Conservation (phyloP, 495 filamentous ascomycete genomes). For the Sordaria brevicollis region DNA sequence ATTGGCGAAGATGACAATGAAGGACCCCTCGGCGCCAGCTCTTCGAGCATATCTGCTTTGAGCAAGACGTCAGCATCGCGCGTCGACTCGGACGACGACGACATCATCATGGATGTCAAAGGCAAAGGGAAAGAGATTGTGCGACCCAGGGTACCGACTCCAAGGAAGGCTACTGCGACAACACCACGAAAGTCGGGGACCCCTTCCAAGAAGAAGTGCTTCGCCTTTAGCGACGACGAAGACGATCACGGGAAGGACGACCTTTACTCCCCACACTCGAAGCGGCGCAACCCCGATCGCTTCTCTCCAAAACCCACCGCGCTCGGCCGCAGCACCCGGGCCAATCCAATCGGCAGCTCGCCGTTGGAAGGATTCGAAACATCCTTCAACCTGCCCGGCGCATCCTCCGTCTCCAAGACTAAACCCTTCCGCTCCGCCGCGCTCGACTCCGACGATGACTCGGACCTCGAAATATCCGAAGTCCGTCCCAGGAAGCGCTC, state of each 20-base stretch:
- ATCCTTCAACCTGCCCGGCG: background rate
- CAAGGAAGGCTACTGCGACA: background rate
- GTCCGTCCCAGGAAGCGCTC: background rate
- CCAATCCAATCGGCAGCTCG: background rate
- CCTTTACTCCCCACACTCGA: background rate
- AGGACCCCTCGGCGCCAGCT: slow-evolving; percentile 13
- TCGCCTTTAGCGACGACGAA: background rate
- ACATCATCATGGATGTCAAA: slow-evolving; percentile 19
- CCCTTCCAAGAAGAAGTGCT: background rate
- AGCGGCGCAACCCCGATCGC: background rate
- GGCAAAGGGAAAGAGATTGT: slow-evolving; percentile 22
- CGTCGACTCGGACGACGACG: slow-evolving; percentile 10
- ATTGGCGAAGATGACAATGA: slow-evolving; percentile 13
- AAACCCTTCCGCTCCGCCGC: background rate
- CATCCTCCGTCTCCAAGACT: background rate
- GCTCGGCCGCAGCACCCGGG: background rate
- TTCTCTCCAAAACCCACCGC: background rate
- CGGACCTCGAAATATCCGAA: background rate
- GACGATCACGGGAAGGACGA: background rate
- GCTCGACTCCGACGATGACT: background rate
- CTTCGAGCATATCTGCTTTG: background rate
- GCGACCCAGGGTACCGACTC: background rate
- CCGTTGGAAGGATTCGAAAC: background rate
- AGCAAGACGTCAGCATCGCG: background rate
- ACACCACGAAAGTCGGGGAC: background rate